Evolutionary conservation across 179 eudicot genomes (phyloP).

Genomic region (Carnegiea gigantea): DNA sequence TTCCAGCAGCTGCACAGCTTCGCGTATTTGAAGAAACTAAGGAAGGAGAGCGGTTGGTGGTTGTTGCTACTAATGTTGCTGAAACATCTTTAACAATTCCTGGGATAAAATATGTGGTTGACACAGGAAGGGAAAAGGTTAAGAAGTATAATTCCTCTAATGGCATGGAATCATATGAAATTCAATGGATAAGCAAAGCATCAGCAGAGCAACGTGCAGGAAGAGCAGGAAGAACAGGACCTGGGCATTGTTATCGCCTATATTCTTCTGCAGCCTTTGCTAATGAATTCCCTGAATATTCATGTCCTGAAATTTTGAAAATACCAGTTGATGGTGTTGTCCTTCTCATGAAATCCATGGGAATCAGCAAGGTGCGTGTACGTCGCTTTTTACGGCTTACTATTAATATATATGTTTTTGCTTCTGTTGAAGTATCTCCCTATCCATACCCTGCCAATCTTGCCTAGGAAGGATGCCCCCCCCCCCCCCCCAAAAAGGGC

Average conservation of each 20-base stretch:
- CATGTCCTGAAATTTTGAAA: slow-evolving; percentile 76
- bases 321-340: slow-evolving; percentile 88
- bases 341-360: slow-evolving; percentile 88
- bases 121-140: slow-evolving; percentile 93
- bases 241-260: slow-evolving; percentile 92
- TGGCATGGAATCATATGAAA: slow-evolving; percentile 88
- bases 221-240: slow-evolving; percentile 98
- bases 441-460: not conserved
- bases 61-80: slow-evolving; percentile 96
- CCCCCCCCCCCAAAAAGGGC: too few species aligned
- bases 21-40: slow-evolving; percentile 66
- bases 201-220: slow-evolving; percentile 95
- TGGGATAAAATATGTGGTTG: slow-evolving; percentile 90
- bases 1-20: slow-evolving; percentile 78
- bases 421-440: too few species aligned
- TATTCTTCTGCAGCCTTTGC: slow-evolving; percentile 74
- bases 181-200: slow-evolving; percentile 95
- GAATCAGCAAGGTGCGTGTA: slow-evolving; percentile 57
- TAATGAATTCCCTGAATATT: slow-evolving; percentile 63
- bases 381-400: slow-evolving; percentile 2
- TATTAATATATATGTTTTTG: not conserved
- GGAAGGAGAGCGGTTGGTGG: slow-evolving; percentile 80
- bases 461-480: too few species aligned
- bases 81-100: slow-evolving; percentile 96
- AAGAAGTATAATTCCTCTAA: slow-evolving; percentile 69